phyloP scores from a whole-genome alignment of 441 rosid species.

The Raphanus hybrid region DNA sequence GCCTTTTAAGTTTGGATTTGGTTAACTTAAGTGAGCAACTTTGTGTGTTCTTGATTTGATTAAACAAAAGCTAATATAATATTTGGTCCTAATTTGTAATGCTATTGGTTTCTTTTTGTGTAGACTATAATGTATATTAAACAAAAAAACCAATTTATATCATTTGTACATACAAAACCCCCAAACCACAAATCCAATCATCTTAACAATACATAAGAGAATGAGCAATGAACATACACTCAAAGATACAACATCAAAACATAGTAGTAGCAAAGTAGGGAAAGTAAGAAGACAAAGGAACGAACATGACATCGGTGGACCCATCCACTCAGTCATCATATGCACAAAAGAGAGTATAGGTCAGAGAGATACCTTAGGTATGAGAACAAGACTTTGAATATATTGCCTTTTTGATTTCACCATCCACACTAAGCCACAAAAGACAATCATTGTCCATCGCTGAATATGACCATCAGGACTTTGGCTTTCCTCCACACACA shows the following conservation, averaged over 20 bases:
- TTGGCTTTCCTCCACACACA: conserved; percentile 1
- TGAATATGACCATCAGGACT: conserved; percentile 45
- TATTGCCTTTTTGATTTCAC: conserved; percentile 39
- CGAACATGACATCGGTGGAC: conserved; percentile 37
- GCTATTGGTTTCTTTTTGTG: conserved; percentile 6
- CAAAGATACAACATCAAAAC: conserved; percentile 11
- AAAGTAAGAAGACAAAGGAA: neutral
- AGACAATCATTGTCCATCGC: conserved; percentile 63
- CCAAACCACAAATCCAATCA: neutral
- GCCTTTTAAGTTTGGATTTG: too few relatives aligned
- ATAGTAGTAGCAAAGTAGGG: neutral
- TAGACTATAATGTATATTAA: neutral
- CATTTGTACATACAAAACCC: conserved; percentile 2
- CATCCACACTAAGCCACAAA: conserved; percentile 37
- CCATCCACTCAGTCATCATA: conserved; percentile 39
- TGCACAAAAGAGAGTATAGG: conserved; percentile 38
- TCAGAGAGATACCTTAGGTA: conserved; percentile 35
- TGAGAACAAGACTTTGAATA: conserved; percentile 32
- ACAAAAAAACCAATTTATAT: neutral
- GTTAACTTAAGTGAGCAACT: neutral
- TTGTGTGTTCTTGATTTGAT: conserved; percentile 30
- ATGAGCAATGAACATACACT: conserved; percentile 1
- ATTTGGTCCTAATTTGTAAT: conserved; percentile 28
- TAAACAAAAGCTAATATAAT: neutral
- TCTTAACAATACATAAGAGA: neutral